These are phyloP conservation scores for barrel medic (Medicago truncatula) DNA, from an alignment of 306 rosid genomes.

Conservation along the genomic window MtrunA17r5.0-ANR NC_053043.1:45493501-45494000, in stretches of 20 bases:
- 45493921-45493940: too few relatives aligned
- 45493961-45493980: too few relatives aligned
- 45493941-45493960: too few relatives aligned
- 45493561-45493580: neutral
- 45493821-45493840: too few relatives aligned
- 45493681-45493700: neutral
- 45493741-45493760: neutral
- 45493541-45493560: too few relatives aligned
- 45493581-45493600: constrained; percentile 28
- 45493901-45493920: too few relatives aligned
- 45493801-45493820: neutral
- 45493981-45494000: too few relatives aligned
- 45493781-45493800: neutral
- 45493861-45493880: too few relatives aligned
- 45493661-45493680: neutral
- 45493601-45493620: constrained; percentile 33
- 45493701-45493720: neutral
- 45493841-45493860: too few relatives aligned
- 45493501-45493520: neutral
- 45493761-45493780: neutral
- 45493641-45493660: constrained; percentile 9
- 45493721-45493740: neutral
- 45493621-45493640: neutral
- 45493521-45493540: too few relatives aligned
- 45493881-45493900: too few relatives aligned